A percentile compares a stretch with the other conserved stretches of the same genome.
Conservation (phyloP, 495 filamentous ascomycete species). For the Hypoxylon perforatum region DNA sequence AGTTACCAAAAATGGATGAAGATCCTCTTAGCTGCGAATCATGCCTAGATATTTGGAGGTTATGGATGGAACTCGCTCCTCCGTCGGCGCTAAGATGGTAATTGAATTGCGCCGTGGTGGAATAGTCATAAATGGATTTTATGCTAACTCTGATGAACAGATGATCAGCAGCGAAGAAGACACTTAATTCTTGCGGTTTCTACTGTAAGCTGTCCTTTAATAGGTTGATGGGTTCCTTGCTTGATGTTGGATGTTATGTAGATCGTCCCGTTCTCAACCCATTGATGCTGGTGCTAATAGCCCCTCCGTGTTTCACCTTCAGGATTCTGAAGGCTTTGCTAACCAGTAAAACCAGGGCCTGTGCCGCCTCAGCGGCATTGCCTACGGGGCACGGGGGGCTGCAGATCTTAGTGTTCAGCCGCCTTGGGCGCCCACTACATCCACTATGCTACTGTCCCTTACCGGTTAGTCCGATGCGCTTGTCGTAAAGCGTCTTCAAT, state of each 20-base stretch:
- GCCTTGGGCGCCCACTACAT: conserved; percentile 4
- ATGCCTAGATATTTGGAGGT: neutral
- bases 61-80: conserved; percentile 24
- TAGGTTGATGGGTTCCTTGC: conserved; percentile 12
- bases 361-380: conserved; percentile 20
- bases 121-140: conserved; percentile 9
- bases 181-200: conserved; percentile 11
- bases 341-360: conserved; percentile 21
- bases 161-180: conserved; percentile 27
- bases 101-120: conserved; percentile 12
- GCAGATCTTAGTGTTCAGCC: conserved; percentile 33
- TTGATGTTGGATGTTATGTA: conserved; percentile 25
- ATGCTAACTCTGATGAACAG: conserved; percentile 8
- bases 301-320: conserved; percentile 34
- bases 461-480: conserved; percentile 15
- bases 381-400: conserved; percentile 21
- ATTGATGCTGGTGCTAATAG: conserved; percentile 25
- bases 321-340: conserved; percentile 17
- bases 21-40: conserved; percentile 14
- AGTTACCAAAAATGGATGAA: conserved; percentile 10
- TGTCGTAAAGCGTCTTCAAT: conserved; percentile 3
- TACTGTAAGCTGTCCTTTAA: conserved; percentile 24
- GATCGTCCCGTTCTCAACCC: conserved; percentile 22
- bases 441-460: no score
- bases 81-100: conserved; percentile 9